Evolutionary conservation across 2,329 filamentous ascomycete genomes (phyloP).

Genomic region (Colletotrichum camelliae): DNA sequence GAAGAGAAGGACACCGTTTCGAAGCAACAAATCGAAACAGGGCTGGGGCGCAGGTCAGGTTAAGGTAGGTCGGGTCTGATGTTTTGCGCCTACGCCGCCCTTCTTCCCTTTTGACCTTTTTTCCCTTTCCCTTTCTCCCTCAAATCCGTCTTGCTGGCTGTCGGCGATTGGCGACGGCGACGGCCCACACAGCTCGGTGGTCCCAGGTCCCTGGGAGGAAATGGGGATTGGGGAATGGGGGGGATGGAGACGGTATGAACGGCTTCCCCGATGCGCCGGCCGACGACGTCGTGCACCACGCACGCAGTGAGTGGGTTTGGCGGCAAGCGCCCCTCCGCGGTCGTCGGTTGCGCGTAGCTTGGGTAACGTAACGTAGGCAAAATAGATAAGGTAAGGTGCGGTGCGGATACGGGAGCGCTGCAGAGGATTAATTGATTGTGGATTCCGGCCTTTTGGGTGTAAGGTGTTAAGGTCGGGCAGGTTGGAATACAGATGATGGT

Average conservation of each 20-base stretch:
- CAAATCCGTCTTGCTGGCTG: neutral
- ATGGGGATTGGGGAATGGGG: neutral
- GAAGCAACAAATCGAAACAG: constrained; percentile 4
- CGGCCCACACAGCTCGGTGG: neutral
- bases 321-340: neutral
- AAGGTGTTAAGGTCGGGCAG: neutral
- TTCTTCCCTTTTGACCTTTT: neutral
- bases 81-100: neutral
- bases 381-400: neutral
- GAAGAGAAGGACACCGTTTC: constrained; percentile 1
- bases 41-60: constrained; percentile 1
- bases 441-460: neutral
- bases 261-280: constrained; percentile 17
- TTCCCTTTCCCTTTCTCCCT: neutral
- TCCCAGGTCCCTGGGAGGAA: neutral
- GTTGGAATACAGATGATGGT: neutral
- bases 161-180: neutral
- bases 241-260: neutral
- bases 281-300: constrained; percentile 1
- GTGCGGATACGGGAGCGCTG: neutral
- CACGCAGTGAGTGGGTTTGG: neutral
- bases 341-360: neutral
- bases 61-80: neutral
- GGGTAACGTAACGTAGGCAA: neutral
- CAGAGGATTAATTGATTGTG: neutral